A percentile compares a stretch with the other conserved stretches of the same genome.
phyloP scores from a whole-genome alignment of 805 yeast genomes.

The Metschnikowia borealis region DNA sequence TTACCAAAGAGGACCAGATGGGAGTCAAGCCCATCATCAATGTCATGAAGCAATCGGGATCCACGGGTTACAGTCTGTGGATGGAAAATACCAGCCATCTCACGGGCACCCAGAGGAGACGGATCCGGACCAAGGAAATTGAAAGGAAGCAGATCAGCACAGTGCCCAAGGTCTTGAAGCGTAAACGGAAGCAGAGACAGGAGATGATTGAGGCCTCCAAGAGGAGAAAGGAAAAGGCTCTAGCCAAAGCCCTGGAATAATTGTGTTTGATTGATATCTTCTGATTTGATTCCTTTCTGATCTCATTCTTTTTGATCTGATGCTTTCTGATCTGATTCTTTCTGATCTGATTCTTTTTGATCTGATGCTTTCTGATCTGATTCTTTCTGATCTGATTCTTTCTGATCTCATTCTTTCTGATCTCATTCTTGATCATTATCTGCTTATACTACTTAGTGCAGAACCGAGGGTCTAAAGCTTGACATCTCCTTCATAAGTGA shows the following conservation, averaged over 20 bases:
- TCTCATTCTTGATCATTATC: too few relatives aligned
- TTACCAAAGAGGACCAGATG: conserved; percentile 81
- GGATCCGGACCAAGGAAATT: conserved; percentile 52
- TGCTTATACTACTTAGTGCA: too few relatives aligned
- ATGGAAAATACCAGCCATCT: conserved; percentile 68
- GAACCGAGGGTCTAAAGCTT: too few relatives aligned
- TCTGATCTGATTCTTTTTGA: too few relatives aligned
- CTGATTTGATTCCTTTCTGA: too few relatives aligned
- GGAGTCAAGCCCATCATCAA: conserved; percentile 81
- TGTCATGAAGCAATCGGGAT: conserved; percentile 93
- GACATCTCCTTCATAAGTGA: too few relatives aligned
- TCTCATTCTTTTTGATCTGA: too few relatives aligned
- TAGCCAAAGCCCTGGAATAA: background rate
- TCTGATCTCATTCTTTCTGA: too few relatives aligned
- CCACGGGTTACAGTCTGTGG: conserved; percentile 71
- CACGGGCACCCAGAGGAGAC: conserved; percentile 56
- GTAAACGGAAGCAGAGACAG: conserved; percentile 56
- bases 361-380: too few relatives aligned
- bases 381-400: too few relatives aligned
- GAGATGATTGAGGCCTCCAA: conserved; percentile 79
- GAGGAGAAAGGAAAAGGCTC: conserved; percentile 42
- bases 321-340: too few relatives aligned
- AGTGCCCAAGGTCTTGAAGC: conserved; percentile 64
- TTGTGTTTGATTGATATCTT: too few relatives aligned
- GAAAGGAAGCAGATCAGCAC: conserved; percentile 79